Conservation (phyloP, 1,139 yeast species). For the Kazachstania sp. region DNA sequence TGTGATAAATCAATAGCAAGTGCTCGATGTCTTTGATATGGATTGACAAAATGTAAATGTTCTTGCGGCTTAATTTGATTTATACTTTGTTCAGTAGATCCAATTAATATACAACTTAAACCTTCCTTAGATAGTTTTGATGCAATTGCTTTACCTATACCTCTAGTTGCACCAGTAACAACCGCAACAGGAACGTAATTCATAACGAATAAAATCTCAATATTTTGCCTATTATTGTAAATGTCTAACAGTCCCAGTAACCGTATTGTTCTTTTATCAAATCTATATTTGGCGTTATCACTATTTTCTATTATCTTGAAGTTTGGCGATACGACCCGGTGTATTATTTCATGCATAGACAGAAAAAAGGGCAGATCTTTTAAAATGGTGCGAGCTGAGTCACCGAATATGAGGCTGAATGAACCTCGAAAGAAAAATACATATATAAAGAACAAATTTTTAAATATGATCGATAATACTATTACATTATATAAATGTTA, state of each 20-base stretch:
- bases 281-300: too few relatives aligned
- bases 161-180: constrained; percentile 82
- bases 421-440: too few relatives aligned
- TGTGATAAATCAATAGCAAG: constrained; percentile 45
- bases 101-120: constrained; percentile 50
- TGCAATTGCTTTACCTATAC: constrained; percentile 69
- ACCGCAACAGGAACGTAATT: constrained; percentile 36
- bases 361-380: too few relatives aligned
- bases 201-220: constrained; percentile 7
- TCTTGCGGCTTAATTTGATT: constrained; percentile 6
- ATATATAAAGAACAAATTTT: too few relatives aligned
- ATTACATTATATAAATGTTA: not conserved
- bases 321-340: too few relatives aligned
- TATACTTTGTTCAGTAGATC: constrained; percentile 39
- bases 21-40: constrained; percentile 40
- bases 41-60: constrained; percentile 7
- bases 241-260: not conserved
- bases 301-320: too few relatives aligned
- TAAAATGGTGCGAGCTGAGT: too few relatives aligned
- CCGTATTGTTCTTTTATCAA: not conserved
- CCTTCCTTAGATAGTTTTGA: constrained; percentile 51
- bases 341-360: too few relatives aligned
- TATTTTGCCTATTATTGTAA: too few relatives aligned
- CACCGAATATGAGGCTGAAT: too few relatives aligned
- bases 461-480: not conserved